Conservation (phyloP, 2,329 filamentous ascomycete species). For the Alternaria sp. region DNA sequence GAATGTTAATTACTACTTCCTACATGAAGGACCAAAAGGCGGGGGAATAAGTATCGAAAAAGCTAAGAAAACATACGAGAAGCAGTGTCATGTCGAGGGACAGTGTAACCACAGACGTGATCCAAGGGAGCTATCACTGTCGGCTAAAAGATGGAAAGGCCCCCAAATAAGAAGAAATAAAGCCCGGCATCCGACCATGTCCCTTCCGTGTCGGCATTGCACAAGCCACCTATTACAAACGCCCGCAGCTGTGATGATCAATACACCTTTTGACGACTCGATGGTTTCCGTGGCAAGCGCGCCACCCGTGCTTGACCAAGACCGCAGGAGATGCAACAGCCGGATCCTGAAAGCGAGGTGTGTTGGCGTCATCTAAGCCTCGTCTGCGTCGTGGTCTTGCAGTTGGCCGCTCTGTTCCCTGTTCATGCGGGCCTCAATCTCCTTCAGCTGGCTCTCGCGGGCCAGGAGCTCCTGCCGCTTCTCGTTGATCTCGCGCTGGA, state of each 20-base stretch:
- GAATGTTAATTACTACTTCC: constrained; percentile 51
- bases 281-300: constrained; percentile 34
- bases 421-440: constrained; percentile 98
- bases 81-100: constrained; percentile 44
- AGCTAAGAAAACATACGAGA: constrained; percentile 50
- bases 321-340: constrained; percentile 10
- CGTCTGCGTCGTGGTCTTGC: constrained; percentile 41
- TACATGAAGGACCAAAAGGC: constrained; percentile 47
- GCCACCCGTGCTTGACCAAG: constrained; percentile 30
- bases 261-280: constrained; percentile 28
- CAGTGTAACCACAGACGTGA: constrained; percentile 27
- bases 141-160: constrained; percentile 34
- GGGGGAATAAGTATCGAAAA: constrained; percentile 51
- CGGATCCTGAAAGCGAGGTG: constrained; percentile 7
- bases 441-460: constrained; percentile 96
- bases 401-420: constrained; percentile 69
- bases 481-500: constrained; percentile 99
- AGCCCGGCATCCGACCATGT: constrained; percentile 30
- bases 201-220: constrained; percentile 34
- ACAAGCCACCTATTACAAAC: constrained; percentile 40
- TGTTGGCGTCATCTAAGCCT: constrained; percentile 29
- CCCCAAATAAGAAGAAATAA: constrained; percentile 39
- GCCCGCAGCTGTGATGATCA: constrained; percentile 34
- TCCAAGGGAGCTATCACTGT: constrained; percentile 30
- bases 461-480: constrained; percentile 98